Percentiles rank a stretch among this genome's conserved stretches.
Conservation (phyloP, 192 early-diverging fungal genomes). For the Mortierella alpina region DNA sequence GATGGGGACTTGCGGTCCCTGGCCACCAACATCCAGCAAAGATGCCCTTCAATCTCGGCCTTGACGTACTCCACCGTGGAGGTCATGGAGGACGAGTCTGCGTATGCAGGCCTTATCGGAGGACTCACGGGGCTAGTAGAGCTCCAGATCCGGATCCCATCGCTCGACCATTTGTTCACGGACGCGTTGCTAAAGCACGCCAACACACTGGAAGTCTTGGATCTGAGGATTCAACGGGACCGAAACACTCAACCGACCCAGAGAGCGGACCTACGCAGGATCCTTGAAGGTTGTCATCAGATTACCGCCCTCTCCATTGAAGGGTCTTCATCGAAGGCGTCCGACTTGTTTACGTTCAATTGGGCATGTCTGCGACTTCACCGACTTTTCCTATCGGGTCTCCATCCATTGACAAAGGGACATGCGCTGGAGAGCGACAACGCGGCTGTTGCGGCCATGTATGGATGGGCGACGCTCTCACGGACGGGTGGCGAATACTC, state of each 20-base stretch:
- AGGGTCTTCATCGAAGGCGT: background rate
- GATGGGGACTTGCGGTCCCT: constrained; percentile 9
- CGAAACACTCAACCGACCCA: background rate
- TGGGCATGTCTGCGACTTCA: constrained; percentile 19
- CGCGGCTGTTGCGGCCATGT: background rate
- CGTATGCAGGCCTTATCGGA: constrained; percentile 9
- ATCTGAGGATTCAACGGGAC: constrained; percentile 8
- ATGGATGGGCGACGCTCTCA: background rate
- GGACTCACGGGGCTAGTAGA: constrained; percentile 10
- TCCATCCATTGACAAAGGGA: background rate
- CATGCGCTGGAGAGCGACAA: background rate
- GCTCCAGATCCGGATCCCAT: constrained; percentile 27
- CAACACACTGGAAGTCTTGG: constrained; percentile 12
- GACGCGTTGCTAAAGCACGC: constrained; percentile 17
- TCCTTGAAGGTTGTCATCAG: constrained; percentile 12
- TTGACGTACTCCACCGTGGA: constrained; percentile 29
- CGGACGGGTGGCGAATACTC: background rate
- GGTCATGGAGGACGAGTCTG: background rate
- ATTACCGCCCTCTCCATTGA: constrained; percentile 28
- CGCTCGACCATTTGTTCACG: constrained; percentile 12
- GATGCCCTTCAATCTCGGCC: constrained; percentile 1
- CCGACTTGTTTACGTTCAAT: constrained; percentile 13
- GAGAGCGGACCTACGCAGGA: constrained; percentile 3
- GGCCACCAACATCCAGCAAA: constrained; percentile 10
- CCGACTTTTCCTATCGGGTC: constrained; percentile 10